Base-by-base conservation (phyloP, 148 eudicot species). In the Nyssa sinensis region DNA sequence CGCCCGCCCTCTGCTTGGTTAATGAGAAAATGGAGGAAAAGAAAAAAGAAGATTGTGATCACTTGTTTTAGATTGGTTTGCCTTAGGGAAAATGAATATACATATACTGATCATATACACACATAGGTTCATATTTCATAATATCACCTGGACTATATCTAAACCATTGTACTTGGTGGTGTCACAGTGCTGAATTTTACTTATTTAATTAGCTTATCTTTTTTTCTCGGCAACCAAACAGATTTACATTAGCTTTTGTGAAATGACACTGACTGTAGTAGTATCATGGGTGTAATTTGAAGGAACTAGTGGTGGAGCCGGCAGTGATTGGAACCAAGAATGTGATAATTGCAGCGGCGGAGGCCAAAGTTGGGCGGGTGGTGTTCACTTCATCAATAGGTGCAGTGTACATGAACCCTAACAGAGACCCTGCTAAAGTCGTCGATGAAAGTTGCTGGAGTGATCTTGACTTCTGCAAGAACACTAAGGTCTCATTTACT, bases 231-330 rank as follows among this genome's bases (percentile, higher is more conserved):
- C 33, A 35, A 71, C 72, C 73, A 30, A 53, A 32, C 41, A 53
- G 3, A 9, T 70, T 11, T 32, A 6, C 7, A 28, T 30, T 12
- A 27, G 25, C 12, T 53, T 31, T 73, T n/a, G 13, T 17, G 33
- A 37, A 35, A 24, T 39, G 69, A 16, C 21, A 58, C 34, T 73
- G 33, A 73, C 29, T 62, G 14, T 61, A 19, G n/a, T n/a, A 7
- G 29, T 12, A 0, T 24, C 9, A 11, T 76, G 17, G n/a, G 21
- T 21, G 53, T 23, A 27, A 63, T 23, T 55, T 83, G 55, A 69
- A 93, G 98, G 96, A 90, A 79, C 87, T 90, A 89, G 92, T 95
- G 98, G 94, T 95, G 81, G 97, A 92, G 72, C 97, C 99, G 19
- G 99, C 99, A 9, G 96, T 95, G 69, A 83, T 71, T 0, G 99